phyloP scores from a whole-genome alignment of 225 moss, liverwort and hornwort species.

The Polytrichum commune region DNA sequence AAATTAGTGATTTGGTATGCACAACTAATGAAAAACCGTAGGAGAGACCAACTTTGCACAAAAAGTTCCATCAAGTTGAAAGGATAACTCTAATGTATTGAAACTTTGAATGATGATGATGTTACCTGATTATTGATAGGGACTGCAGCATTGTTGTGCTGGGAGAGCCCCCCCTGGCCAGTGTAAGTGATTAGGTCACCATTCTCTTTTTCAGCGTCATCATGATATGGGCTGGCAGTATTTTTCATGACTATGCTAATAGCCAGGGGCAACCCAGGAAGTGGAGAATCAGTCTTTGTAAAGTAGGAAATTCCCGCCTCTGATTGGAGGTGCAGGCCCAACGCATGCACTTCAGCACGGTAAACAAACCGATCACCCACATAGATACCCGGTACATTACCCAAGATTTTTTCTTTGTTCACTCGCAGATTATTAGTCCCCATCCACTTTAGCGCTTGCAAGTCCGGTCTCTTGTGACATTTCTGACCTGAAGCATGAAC shows the following conservation, averaged over 20 bases:
- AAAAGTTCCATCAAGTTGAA: no score
- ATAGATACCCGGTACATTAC: slow-evolving; percentile 5
- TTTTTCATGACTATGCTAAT: slow-evolving; percentile 13
- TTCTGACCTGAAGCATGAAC: background rate
- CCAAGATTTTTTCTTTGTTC: background rate
- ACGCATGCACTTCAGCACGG: slow-evolving; percentile 5
- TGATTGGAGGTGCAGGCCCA: slow-evolving; percentile 9
- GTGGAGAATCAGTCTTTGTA: background rate
- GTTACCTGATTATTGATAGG: background rate
- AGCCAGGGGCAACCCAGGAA: background rate
- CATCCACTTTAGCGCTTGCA: background rate
- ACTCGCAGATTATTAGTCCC: background rate
- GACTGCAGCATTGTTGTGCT: background rate
- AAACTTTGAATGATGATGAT: background rate
- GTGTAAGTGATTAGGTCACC: slow-evolving; percentile 9
- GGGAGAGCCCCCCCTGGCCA: slow-evolving; percentile 7
- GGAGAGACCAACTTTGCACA: no score
- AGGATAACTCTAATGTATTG: background rate
- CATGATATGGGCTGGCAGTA: background rate
- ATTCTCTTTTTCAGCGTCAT: background rate
- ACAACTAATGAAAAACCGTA: no score
- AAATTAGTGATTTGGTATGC: background rate
- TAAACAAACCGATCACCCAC: slow-evolving; percentile 6
- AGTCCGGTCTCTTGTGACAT: slow-evolving; percentile 4
- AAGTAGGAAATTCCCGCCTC: slow-evolving; percentile 2